phyloP scores from a whole-genome alignment of 1,284 basidiomycete species.

The Porphyrellus sp. region DNA sequence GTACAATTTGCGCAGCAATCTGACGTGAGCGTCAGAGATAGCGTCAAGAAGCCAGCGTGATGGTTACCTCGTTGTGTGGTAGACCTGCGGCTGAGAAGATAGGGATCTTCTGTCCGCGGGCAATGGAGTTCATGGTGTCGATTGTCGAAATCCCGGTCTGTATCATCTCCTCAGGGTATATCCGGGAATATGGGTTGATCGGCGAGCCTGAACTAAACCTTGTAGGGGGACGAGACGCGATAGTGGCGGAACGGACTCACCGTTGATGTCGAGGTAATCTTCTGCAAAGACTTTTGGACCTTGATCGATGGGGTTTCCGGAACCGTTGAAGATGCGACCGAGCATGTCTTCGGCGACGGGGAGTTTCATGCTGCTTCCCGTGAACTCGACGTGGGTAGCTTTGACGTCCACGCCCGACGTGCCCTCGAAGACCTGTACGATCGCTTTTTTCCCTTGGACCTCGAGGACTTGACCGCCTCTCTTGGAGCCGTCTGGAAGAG shows the following conservation, averaged over 20 bases:
- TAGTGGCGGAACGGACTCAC: conserved; percentile 44
- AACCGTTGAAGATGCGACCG: conserved; percentile 99
- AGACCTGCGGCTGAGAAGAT: conserved; percentile 99
- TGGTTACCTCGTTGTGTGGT: conserved; percentile 91
- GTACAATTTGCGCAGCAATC: conserved; percentile 99
- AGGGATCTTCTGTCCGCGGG: conserved; percentile 99
- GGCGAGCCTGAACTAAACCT: conserved; percentile 72
- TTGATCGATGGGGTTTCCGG: conserved; percentile 96
- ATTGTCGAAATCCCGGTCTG: conserved; percentile 99
- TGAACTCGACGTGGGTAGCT: conserved; percentile 97
- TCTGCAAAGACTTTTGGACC: conserved; percentile 99
- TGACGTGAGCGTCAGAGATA: conserved; percentile 36
- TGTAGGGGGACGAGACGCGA: conserved; percentile 16
- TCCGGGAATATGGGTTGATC: conserved; percentile 98
- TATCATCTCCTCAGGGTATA: conserved; percentile 99
- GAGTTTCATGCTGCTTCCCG: conserved; percentile 97
- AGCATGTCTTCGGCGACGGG: conserved; percentile 99
- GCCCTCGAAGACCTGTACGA: conserved; percentile 99
- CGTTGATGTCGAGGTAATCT: conserved; percentile 99
- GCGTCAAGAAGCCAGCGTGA: conserved; percentile 21
- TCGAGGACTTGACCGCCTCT: conserved; percentile 98
- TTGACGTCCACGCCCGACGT: conserved; percentile 98
- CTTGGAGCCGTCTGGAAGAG: conserved; percentile 92
- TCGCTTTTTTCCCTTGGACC: conserved; percentile 97
- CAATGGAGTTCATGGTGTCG: conserved; percentile 99